Conservation (phyloP, 768 basidiomycete species). For the Lactarius hengduanensis region DNA sequence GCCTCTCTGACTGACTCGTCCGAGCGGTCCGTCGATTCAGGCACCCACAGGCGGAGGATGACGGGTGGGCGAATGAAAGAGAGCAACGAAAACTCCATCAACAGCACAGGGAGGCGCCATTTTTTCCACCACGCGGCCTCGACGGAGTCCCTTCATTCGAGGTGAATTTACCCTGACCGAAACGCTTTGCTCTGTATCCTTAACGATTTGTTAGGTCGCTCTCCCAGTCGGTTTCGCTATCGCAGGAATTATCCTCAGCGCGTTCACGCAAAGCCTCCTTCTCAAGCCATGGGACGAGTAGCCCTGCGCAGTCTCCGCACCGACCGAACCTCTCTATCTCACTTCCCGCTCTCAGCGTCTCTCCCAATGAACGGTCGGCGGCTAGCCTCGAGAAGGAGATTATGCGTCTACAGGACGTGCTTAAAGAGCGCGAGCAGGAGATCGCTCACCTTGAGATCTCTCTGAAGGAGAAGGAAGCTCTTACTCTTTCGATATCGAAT, state of each 20-base stretch:
- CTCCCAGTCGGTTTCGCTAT: constrained; percentile 92
- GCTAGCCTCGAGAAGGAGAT: constrained; percentile 91
- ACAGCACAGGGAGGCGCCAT: constrained; percentile 59
- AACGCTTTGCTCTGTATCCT: constrained; percentile 18
- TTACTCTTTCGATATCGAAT: constrained; percentile 5
- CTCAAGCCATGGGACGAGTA: constrained; percentile 73
- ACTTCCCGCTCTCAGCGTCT: constrained; percentile 41
- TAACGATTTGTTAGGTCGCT: constrained; percentile 60
- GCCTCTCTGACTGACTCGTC: constrained; percentile 44
- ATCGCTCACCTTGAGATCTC: constrained; percentile 69
- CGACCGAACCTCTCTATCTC: constrained; percentile 63
- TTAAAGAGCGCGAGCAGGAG: constrained; percentile 90
- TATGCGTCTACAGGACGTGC: constrained; percentile 89
- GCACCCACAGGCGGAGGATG: constrained; percentile 52
- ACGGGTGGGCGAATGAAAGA: constrained; percentile 52
- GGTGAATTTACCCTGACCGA: constrained; percentile 43
- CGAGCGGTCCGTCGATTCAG: constrained; percentile 47
- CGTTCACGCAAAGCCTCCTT: constrained; percentile 81
- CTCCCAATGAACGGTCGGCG: constrained; percentile 67
- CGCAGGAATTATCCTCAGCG: constrained; percentile 92
- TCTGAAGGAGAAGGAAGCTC: constrained; percentile 41
- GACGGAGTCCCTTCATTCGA: constrained; percentile 83
- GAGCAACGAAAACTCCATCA: constrained; percentile 45
- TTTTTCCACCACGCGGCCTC: constrained; percentile 90
- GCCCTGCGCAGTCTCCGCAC: constrained; percentile 56